phyloP scores from a whole-genome alignment of 495 filamentous ascomycete species.

The Bacidia gigantensis region DNA sequence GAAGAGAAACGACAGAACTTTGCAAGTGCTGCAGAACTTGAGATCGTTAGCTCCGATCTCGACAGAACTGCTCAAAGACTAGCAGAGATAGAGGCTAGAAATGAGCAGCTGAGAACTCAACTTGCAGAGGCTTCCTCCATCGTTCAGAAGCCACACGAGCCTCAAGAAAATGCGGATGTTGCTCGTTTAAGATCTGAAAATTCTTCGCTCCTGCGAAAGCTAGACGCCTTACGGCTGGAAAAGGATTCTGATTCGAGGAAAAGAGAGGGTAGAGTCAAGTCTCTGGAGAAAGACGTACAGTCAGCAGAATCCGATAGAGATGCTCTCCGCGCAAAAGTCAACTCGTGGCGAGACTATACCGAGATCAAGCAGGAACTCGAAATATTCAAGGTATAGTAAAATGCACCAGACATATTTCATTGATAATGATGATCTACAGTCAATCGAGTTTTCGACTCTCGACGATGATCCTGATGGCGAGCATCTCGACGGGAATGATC shows the following conservation, averaged over 20 bases:
- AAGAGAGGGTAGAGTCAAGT: constrained; percentile 32
- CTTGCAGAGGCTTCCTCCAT: constrained; percentile 78
- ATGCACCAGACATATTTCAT: background rate
- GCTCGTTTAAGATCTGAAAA: constrained; percentile 83
- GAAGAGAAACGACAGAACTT: constrained; percentile 41
- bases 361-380: constrained; percentile 92
- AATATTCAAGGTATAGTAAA: constrained; percentile 58
- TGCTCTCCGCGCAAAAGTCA: constrained; percentile 59
- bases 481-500: constrained; percentile 11
- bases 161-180: constrained; percentile 79
- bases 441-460: constrained; percentile 86
- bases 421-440: constrained; percentile 30
- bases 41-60: constrained; percentile 80
- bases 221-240: constrained; percentile 71
- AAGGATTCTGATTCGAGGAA: constrained; percentile 61
- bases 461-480: constrained; percentile 50
- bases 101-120: constrained; percentile 83
- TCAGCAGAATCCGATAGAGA: constrained; percentile 56
- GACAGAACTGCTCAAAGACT: constrained; percentile 78
- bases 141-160: constrained; percentile 41
- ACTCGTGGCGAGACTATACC: constrained; percentile 88
- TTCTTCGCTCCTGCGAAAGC: constrained; percentile 69
- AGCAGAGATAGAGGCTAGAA: constrained; percentile 84
- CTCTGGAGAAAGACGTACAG: constrained; percentile 58
- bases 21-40: constrained; percentile 77